Conservation (phyloP, 805 yeast species). For the Candida golubevii region DNA sequence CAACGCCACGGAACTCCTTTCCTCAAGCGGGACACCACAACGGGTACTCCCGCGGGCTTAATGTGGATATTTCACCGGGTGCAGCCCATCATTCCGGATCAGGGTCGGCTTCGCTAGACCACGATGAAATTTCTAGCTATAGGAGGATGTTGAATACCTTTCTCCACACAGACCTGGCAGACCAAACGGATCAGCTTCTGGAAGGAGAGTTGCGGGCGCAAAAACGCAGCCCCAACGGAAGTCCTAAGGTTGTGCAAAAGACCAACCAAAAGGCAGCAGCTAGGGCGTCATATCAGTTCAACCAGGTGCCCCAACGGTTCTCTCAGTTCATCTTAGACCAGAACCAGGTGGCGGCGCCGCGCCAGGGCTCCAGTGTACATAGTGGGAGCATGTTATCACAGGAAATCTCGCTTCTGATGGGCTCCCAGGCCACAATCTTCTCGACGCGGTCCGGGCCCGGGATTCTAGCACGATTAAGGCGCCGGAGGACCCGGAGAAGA, state of each 20-base stretch:
- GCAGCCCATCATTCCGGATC: too few relatives aligned
- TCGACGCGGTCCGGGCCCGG: slow-evolving; percentile 31
- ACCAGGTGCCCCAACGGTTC: slow-evolving; percentile 39
- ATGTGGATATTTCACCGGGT: too few relatives aligned
- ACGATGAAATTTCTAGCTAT: slow-evolving; percentile 13
- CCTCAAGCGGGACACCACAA: slow-evolving; percentile 3
- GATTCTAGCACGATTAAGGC: not conserved
- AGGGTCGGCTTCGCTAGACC: slow-evolving; percentile 1
- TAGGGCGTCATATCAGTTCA: slow-evolving; percentile 10
- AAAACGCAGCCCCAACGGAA: not conserved
- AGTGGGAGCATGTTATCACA: slow-evolving; percentile 9
- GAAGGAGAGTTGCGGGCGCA: not conserved
- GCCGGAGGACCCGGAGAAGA: too few relatives aligned
- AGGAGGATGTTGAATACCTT: slow-evolving; percentile 10
- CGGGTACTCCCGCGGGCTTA: too few relatives aligned
- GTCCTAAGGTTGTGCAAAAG: not conserved
- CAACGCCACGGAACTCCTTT: not conserved
- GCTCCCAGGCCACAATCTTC: slow-evolving; percentile 42
- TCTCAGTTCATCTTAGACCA: slow-evolving; percentile 39
- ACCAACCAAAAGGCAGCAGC: not conserved
- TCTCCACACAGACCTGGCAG: too few relatives aligned
- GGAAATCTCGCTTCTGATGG: slow-evolving; percentile 36
- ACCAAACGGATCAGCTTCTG: too few relatives aligned
- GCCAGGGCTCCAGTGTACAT: slow-evolving; percentile 1
- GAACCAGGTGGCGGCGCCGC: slow-evolving; percentile 10